These are phyloP conservation scores for Amaranthus tricolor DNA, from an alignment of 179 eudicot species.

Conservation along the genomic window DNA sequence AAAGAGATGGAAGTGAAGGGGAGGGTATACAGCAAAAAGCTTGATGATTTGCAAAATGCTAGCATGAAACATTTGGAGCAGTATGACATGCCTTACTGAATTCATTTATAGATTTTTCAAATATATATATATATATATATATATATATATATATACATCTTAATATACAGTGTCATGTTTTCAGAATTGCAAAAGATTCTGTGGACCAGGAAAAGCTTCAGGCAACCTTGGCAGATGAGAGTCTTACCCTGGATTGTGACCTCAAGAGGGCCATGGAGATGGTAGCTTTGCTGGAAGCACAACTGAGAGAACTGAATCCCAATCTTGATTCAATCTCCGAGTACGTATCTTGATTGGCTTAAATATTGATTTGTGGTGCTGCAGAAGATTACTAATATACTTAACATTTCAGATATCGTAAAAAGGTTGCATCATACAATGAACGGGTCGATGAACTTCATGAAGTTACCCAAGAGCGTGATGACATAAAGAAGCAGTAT, in stretches of 20 bases:
- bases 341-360: conserved; percentile 37
- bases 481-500: conserved; percentile 80
- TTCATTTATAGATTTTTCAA: neutral
- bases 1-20: conserved; percentile 85
- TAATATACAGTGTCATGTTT: conserved; percentile 8
- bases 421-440: conserved; percentile 65
- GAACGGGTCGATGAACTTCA: conserved; percentile 90
- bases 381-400: conserved; percentile 12
- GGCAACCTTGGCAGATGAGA: conserved; percentile 61
- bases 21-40: conserved; percentile 72
- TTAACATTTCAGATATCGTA: conserved; percentile 55
- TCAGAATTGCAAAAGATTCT: conserved; percentile 77
- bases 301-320: conserved; percentile 95
- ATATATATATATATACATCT: neutral
- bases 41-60: conserved; percentile 67
- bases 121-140: conserved; percentile 5
- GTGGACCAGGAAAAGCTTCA: conserved; percentile 87
- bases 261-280: conserved; percentile 73
- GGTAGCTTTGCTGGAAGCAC: conserved; percentile 88
- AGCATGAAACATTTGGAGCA: conserved; percentile 79
- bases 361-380: conserved; percentile 4
- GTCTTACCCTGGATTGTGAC: conserved; percentile 56
- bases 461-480: conserved; percentile 74
- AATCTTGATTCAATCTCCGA: conserved; percentile 96
- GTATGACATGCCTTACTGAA: conserved; percentile 39